Conservation (phyloP, 441 rosid species). For the Erodium texanum region DNA sequence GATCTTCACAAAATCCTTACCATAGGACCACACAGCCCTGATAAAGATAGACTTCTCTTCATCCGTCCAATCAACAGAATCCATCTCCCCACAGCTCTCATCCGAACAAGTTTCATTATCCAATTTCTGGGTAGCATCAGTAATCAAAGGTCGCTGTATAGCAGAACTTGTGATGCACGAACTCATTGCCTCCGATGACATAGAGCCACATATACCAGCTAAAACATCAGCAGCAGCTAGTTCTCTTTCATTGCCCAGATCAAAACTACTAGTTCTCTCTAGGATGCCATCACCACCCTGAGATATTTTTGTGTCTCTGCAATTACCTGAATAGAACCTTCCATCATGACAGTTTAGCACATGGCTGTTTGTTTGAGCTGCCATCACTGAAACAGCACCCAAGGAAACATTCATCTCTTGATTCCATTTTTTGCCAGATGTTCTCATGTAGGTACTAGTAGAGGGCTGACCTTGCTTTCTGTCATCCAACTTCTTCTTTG, state of each 20-base stretch:
- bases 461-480: conserved; percentile 51
- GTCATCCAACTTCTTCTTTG: conserved; percentile 47
- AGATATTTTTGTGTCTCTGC: conserved; percentile 33
- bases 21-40: conserved; percentile 55
- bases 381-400: conserved; percentile 69
- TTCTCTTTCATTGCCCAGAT: conserved; percentile 57
- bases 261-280: conserved; percentile 42
- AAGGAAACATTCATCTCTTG: conserved; percentile 65
- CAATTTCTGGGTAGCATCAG: conserved; percentile 50
- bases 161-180: conserved; percentile 65
- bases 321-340: conserved; percentile 38
- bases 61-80: conserved; percentile 82
- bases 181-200: conserved; percentile 79
- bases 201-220: conserved; percentile 67
- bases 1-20: conserved; percentile 76
- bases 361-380: conserved; percentile 52
- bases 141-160: conserved; percentile 37
- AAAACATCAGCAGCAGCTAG: conserved; percentile 72
- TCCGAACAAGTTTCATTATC: conserved; percentile 87
- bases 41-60: conserved; percentile 71
- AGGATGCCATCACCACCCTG: conserved; percentile 38
- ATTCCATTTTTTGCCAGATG: conserved; percentile 62
- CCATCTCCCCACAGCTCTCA: conserved; percentile 84
- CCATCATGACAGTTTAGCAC: conserved; percentile 35
- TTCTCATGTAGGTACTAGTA: conserved; percentile 50